Percentiles rank a stretch among this genome's conserved stretches.
Conservation (phyloP, 2,329 filamentous ascomycete species). For the Neurospora sp. region DNA sequence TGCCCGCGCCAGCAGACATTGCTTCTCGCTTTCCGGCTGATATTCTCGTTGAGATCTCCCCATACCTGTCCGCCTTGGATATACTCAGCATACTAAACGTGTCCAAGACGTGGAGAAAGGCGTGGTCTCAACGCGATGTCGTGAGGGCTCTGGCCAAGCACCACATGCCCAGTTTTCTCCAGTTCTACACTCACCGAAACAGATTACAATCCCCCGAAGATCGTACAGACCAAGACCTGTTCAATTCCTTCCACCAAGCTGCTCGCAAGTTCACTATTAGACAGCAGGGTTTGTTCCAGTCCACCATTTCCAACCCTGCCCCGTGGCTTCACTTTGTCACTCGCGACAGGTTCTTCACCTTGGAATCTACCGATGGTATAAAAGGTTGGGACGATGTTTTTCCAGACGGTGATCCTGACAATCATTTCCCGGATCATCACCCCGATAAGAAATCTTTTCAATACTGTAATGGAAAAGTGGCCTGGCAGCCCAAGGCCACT, state of each 20-base stretch:
- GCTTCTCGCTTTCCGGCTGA: slow-evolving; percentile 4
- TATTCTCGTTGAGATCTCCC: slow-evolving; percentile 4
- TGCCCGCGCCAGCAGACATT: slow-evolving; percentile 8
- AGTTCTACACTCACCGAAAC: background rate
- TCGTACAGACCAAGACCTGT: background rate
- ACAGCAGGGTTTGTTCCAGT: slow-evolving; percentile 5
- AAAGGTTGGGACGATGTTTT: background rate
- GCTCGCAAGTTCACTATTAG: background rate
- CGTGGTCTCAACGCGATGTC: slow-evolving; percentile 6
- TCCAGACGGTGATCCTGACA: background rate
- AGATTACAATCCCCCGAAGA: background rate
- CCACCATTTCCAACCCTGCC: background rate
- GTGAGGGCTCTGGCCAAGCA: slow-evolving; percentile 1
- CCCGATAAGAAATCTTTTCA: no score
- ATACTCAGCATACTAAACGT: slow-evolving; percentile 5
- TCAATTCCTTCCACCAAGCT: background rate
- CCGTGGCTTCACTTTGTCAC: background rate
- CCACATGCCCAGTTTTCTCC: slow-evolving; percentile 1
- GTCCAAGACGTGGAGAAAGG: slow-evolving; percentile 6
- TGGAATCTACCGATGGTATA: background rate
- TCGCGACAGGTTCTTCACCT: background rate
- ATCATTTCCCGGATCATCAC: no score
- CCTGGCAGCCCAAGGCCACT: no score
- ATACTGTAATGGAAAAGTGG: slow-evolving; percentile 6
- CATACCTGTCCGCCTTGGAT: slow-evolving; percentile 2